These are phyloP conservation scores for Lojkania enalia DNA, from an alignment of 2,329 filamentous ascomycete species.

Conservation along the genomic window DNA sequence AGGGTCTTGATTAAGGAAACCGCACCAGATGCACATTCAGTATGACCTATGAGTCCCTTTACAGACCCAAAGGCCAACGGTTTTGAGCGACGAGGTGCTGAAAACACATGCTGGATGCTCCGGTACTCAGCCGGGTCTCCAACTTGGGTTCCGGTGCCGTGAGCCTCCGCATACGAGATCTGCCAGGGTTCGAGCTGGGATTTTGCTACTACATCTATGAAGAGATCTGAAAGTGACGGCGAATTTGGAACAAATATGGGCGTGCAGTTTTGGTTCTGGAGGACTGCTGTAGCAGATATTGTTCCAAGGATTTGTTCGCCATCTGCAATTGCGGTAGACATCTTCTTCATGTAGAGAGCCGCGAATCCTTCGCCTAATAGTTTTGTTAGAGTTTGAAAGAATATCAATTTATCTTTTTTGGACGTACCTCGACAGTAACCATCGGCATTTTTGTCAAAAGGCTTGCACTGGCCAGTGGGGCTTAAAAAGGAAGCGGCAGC, in stretches of 20 bases:
- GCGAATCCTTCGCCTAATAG: conserved; percentile 54
- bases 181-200: conserved; percentile 9
- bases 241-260: conserved; percentile 19
- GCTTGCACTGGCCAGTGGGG: conserved; percentile 52
- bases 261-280: conserved; percentile 16
- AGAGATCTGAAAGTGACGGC: conserved; percentile 16
- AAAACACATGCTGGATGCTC: conserved; percentile 24
- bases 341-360: conserved; percentile 54
- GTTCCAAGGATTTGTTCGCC: conserved; percentile 53
- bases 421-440: conserved; percentile 53
- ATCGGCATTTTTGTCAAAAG: conserved; percentile 46
- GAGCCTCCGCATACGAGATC: conserved; percentile 19
- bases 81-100: background rate
- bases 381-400: too few species aligned
- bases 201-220: conserved; percentile 6
- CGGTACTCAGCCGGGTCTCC: conserved; percentile 25
- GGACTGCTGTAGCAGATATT: conserved; percentile 32
- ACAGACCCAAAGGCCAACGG: conserved; percentile 30
- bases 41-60: conserved; percentile 38
- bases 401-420: too few species aligned
- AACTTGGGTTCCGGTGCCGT: conserved; percentile 24
- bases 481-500: conserved; percentile 48
- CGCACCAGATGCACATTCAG: conserved; percentile 26
- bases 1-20: conserved; percentile 32
- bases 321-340: conserved; percentile 55